Evolutionary conservation across 2,329 filamentous ascomycete genomes (phyloP).

Genomic region (Venturia effusa): DNA sequence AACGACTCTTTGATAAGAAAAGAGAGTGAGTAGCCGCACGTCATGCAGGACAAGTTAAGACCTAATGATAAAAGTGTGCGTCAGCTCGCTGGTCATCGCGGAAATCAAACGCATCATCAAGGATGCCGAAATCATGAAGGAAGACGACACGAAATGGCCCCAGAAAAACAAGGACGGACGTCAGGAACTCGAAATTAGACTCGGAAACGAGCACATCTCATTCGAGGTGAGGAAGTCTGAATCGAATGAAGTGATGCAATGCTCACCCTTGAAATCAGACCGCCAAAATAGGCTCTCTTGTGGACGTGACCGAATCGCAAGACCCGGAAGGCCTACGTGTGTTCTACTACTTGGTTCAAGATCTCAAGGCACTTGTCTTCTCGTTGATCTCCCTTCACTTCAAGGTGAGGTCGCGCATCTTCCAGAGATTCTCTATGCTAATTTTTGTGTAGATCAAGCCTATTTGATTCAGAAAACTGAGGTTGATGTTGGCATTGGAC

Average conservation of each 20-base stretch:
- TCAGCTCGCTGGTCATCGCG: conserved; percentile 78
- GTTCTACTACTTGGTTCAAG: conserved; percentile 97
- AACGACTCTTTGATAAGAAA: conserved; percentile 98
- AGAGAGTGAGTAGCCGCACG: conserved; percentile 70
- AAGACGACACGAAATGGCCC: conserved; percentile 97
- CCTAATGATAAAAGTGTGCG: conserved; percentile 60
- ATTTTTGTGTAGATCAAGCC: conserved; percentile 6
- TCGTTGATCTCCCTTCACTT: conserved; percentile 95
- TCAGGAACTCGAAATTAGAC: conserved; percentile 87
- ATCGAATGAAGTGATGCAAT: not conserved
- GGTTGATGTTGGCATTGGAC: not conserved
- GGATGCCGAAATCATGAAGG: conserved; percentile 96
- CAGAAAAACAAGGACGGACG: conserved; percentile 98
- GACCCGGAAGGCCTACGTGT: conserved; percentile 93
- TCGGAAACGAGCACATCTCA: conserved; percentile 93
- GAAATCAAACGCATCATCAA: conserved; percentile 98
- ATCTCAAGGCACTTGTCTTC: conserved; percentile 92
- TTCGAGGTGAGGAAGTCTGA: conserved; percentile 63
- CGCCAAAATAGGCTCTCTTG: conserved; percentile 92
- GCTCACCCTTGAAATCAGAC: conserved; percentile 46
- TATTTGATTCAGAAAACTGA: not conserved
- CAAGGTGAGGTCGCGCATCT: conserved; percentile 47
- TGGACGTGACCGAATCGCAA: conserved; percentile 91
- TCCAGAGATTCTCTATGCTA: not conserved
- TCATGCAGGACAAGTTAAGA: not conserved